A percentile compares a stretch with the other conserved stretches of the same genome.
These are phyloP conservation scores for Mycena rosella DNA, from an alignment of 768 basidiomycete species.

Conservation along the genomic window DNA sequence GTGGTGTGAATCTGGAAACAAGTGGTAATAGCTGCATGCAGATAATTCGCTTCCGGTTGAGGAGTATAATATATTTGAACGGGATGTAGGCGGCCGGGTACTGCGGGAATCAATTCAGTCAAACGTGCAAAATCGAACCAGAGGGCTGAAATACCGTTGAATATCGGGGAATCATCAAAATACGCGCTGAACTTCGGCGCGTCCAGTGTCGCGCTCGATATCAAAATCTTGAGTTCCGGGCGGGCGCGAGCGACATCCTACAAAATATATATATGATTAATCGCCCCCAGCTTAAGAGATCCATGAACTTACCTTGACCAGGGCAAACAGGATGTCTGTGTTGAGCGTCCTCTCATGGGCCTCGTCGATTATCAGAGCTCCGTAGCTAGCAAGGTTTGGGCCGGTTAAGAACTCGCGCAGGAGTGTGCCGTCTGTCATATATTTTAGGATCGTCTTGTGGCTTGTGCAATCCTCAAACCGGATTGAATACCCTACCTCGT, in stretches of 20 bases:
- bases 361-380: slow-evolving; percentile 97
- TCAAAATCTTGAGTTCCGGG: neutral
- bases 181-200: slow-evolving; percentile 3
- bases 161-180: slow-evolving; percentile 75
- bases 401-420: slow-evolving; percentile 96
- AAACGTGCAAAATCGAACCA: neutral
- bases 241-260: slow-evolving; percentile 13
- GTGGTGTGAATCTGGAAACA: slow-evolving; percentile 93
- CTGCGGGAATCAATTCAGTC: slow-evolving; percentile 59
- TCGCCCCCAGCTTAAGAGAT: neutral
- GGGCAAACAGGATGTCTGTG: slow-evolving; percentile 95
- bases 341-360: slow-evolving; percentile 97
- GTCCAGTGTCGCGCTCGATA: slow-evolving; percentile 9
- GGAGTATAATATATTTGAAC: slow-evolving; percentile 98
- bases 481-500: slow-evolving; percentile 97
- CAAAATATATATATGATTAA: neutral
- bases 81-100: slow-evolving; percentile 95
- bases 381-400: slow-evolving; percentile 90
- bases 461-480: slow-evolving; percentile 99
- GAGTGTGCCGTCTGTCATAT: slow-evolving; percentile 99
- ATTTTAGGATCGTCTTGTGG: slow-evolving; percentile 98
- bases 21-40: slow-evolving; percentile 97
- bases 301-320: slow-evolving; percentile 68
- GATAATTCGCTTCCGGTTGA: slow-evolving; percentile 96
- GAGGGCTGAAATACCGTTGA: slow-evolving; percentile 47